Evolutionary conservation across 2,329 filamentous ascomycete genomes (phyloP).

Genomic region (Magnaporthiopsis poae): DNA sequence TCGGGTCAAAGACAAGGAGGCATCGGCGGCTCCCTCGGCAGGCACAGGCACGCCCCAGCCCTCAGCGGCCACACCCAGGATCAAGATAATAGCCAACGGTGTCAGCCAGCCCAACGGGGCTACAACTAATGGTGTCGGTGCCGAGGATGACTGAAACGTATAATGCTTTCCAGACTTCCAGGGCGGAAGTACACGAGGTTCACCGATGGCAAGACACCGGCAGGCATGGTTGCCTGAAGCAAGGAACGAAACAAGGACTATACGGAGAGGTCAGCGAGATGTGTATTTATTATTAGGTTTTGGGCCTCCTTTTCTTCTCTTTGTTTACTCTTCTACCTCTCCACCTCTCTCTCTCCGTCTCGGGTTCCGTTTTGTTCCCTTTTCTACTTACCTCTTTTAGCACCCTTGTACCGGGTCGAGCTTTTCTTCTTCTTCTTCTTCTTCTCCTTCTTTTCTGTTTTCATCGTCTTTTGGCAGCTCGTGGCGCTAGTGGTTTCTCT

Average conservation of each 20-base stretch:
- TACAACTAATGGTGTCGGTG: constrained; percentile 1
- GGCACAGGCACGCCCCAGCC: constrained; percentile 19
- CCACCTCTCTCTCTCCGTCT: constrained; percentile 7
- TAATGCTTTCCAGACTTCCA: background rate
- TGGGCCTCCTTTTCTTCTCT: background rate
- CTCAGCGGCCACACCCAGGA: constrained; percentile 16
- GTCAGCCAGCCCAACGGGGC: constrained; percentile 9
- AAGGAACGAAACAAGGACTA: too few relatives aligned
- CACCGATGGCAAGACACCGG: too few relatives aligned
- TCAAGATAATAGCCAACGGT: constrained; percentile 18
- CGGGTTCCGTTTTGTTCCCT: background rate
- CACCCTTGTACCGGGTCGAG: background rate
- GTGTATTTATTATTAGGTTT: background rate
- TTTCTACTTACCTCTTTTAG: background rate
- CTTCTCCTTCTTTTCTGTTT: too few relatives aligned
- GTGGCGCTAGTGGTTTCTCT: background rate
- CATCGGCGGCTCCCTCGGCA: constrained; percentile 31
- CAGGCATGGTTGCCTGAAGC: too few relatives aligned
- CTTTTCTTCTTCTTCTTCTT: background rate
- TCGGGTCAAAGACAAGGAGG: constrained; percentile 22
- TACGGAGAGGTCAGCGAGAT: too few relatives aligned
- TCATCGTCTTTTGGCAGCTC: background rate
- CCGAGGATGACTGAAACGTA: constrained; percentile 8
- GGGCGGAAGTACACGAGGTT: too few relatives aligned
- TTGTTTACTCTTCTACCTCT: constrained; percentile 2